Base-by-base conservation (phyloP, 805 yeast species). In the Lachancea thermotolerans region DNA sequence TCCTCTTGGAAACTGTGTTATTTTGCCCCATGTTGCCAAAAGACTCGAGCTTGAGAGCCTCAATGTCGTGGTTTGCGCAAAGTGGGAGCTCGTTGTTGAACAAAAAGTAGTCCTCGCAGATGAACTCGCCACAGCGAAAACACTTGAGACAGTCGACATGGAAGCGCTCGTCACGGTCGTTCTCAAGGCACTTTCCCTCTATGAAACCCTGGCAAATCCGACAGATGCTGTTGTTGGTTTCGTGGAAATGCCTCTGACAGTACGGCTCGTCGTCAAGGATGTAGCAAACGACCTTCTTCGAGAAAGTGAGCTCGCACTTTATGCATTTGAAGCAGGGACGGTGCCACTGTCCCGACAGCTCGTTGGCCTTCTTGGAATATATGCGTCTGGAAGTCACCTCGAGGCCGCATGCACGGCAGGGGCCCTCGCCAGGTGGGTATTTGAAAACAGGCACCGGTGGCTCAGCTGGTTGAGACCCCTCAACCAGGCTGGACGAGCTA, bases 311-410 rank as follows among this genome's bases (percentile, higher is more conserved):
- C 8, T 64, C 65, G 67, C 98, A 91, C 10, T 70, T 64, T 15
- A 72, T 66, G 69, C 99, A 93, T 11, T 69, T 68, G 70, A 93
- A 91, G 61, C 99, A 93, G 12, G 72, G 65, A 34, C 95, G 73
- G 60, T 93, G 99, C 98, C 98, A 93, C 60, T 89, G 91, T 0
- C 97, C 98, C 1, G 87, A 76, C 38, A 85, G 67, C 38, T 52
- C 57, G n/a, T 82, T 53, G 6, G 47, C 85, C 45, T 85, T 85
- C 54, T 81, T 84, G n/a, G 96, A 86, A 65, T 81, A 84, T 15
- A 91, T 84, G 0, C 93, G 73, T 57, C 82, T 86, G 1, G 79
- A 72, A 1, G 52, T 50, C 28, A 90, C 80, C n/a, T 65, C 69
- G 37, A 62, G 49, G 4, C 65, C 62, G 67, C 98, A 91, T 30